phyloP scores from a whole-genome alignment of 1,139 yeast genomes.

The Saccharomyces uvarum region DNA sequence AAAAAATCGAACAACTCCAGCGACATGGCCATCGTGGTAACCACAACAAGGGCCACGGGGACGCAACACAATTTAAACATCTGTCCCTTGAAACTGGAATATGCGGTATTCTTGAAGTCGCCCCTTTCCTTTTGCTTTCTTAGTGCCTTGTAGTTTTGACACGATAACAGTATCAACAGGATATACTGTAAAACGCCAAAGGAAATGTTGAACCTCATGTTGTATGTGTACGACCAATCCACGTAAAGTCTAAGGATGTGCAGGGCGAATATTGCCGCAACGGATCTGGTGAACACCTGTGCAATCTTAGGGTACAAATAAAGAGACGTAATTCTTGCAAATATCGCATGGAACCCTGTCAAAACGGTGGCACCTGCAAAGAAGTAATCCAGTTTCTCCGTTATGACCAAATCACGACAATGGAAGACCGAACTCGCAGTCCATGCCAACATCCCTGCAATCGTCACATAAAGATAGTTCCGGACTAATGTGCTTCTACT shows the following conservation, averaged over 20 bases:
- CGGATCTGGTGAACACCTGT: constrained; percentile 36
- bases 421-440: constrained; percentile 77
- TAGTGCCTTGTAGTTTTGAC: constrained; percentile 25
- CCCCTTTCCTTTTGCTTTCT: constrained; percentile 10
- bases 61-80: constrained; percentile 39
- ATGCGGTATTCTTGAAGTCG: constrained; percentile 6
- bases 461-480: constrained; percentile 31
- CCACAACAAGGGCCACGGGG: constrained; percentile 45
- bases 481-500: constrained; percentile 15
- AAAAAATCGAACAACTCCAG: constrained; percentile 87
- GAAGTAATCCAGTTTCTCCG: constrained; percentile 85
- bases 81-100: constrained; percentile 10
- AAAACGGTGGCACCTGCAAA: constrained; percentile 87
- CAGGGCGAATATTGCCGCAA: constrained; percentile 42
- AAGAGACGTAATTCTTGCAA: constrained; percentile 42
- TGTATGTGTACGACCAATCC: constrained; percentile 87
- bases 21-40: constrained; percentile 67
- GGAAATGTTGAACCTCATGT: constrained; percentile 81
- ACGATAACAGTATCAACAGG: constrained; percentile 30
- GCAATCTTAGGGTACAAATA: constrained; percentile 24
- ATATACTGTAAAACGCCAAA: constrained; percentile 72
- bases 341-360: constrained; percentile 64
- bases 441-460: constrained; percentile 84
- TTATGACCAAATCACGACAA: constrained; percentile 65
- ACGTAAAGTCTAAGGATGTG: constrained; percentile 63